Evolutionary conservation across 2,329 filamentous ascomycete species (phyloP), one percentile per base, ranked within the genome.

Genomic region (Xylariaceae sp.): DNA sequence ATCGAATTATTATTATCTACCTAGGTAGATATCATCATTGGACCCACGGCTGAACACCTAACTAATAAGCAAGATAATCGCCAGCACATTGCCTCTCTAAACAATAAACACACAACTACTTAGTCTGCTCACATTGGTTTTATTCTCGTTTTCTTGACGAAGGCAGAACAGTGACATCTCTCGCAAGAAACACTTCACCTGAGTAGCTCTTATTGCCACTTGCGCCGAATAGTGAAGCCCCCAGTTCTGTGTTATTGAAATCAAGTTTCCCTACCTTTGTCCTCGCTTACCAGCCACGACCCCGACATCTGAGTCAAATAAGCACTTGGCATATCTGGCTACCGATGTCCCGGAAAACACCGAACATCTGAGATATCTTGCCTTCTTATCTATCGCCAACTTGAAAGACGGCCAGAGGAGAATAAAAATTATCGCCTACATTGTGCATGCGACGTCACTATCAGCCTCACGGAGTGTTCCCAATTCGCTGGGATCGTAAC

Each of bases 401-500:
- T 24, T 33, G 21, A 40, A 37, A 26, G 41, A 41, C n/a, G n/a
- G n/a, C n/a, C n/a, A n/a, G n/a, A n/a, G n/a, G n/a, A n/a, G n/a
- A n/a, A n/a, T n/a, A 36, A 36, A 12, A 36, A 16, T 5, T 36
- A 12, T 36, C 12, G n/a, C 33, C 5, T 36, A 36, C 33, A 6
- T 16, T 45, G 33, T 58, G 46, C 61, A 52, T 21, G n/a, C 65
- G 61, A 65, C 67, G 65, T 68, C 65, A 63, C 66, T 47, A 48
- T 55, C 60, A 50, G 50, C 47, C 60, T 52, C 50, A 52, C n/a
- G 37, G 53, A 48, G 34, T 39, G 37, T 60, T 56, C 53, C 65
- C 67, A 66, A 63, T 65, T 65, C 57, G 62, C 62, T 61, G 65
- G 65, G 53, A 59, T 59, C 61, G 53, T 62, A 59, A 56, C 54